Evolutionary conservation across 139 green algal species (phyloP).

Genomic region (Tetratostichococcus sp.): DNA sequence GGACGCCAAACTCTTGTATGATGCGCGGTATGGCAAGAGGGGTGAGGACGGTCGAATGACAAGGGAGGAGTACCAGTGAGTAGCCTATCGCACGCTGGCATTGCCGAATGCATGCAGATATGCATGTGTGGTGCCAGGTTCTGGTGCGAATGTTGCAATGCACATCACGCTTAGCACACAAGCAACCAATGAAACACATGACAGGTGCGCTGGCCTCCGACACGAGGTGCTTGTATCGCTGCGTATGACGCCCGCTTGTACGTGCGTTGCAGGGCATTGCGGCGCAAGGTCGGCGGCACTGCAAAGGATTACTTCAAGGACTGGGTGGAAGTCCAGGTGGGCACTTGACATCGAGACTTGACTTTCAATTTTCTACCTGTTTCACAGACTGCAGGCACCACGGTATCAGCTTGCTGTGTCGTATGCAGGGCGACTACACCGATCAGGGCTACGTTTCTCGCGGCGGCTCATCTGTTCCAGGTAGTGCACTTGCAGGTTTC

Average conservation of each 20-base stretch:
- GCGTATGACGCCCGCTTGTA: too few relatives aligned
- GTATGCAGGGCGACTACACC: slow-evolving; percentile 45
- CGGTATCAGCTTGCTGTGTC: too few relatives aligned
- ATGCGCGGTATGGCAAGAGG: slow-evolving; percentile 55
- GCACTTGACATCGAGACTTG: neutral
- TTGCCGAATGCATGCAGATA: too few relatives aligned
- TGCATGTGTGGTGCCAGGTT: neutral
- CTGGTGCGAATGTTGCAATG: neutral
- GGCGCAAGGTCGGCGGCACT: slow-evolving; percentile 56
- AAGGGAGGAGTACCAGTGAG: slow-evolving; percentile 36
- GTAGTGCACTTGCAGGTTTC: too few relatives aligned
- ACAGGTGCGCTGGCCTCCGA: too few relatives aligned
- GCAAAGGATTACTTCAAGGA: slow-evolving; percentile 62
- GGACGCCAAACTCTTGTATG: slow-evolving; percentile 66
- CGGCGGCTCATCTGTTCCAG: neutral
- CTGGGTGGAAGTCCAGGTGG: slow-evolving; percentile 40
- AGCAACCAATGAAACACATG: too few relatives aligned
- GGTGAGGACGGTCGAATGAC: slow-evolving; percentile 51
- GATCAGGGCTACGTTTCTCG: slow-evolving; percentile 42
- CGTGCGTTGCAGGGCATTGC: slow-evolving; percentile 31
- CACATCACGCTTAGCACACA: too few relatives aligned
- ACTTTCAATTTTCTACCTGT: neutral
- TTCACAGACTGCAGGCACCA: too few relatives aligned
- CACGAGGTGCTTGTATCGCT: too few relatives aligned
- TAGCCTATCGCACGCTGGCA: too few relatives aligned